Base-by-base conservation (phyloP, 768 basidiomycete species). In the Trametopsis cervina region DNA sequence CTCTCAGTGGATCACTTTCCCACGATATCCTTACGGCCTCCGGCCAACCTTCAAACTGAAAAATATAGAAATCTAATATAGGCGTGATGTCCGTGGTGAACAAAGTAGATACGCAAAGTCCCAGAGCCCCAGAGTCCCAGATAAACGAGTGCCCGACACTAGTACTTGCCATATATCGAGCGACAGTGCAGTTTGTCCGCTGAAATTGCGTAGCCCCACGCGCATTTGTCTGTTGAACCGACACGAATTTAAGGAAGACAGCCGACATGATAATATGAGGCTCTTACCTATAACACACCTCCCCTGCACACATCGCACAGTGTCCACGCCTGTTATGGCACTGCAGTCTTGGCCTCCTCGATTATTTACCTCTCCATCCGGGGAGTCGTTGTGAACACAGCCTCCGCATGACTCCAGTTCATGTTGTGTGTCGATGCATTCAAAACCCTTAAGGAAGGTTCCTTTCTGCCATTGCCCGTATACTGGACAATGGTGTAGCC, bases 261-360 rank as follows among this genome's bases (percentile, higher is more conserved):
- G n/a, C n/a, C n/a, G n/a, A n/a, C n/a, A n/a, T n/a, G n/a, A n/a
- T n/a, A n/a, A n/a, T n/a, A n/a, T 33, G 29, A 7, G 23, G 22
- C 6, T 63, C 60, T 59, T 57, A 70, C 71, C 60, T 38, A 74
- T 66, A 24, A 64, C 33, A 50, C 73, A 76, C 26, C 51, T 40
- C 15, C 70, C 66, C 10, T 50, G 50, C 4, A 56, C 49, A 57
- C 72, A 74, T 11, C 57, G 53, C 20, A 74, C 69, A 7, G 60
- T 48, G 41, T 66, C 63, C 15, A 69, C 70, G 41, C 68, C 56
- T 13, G 69, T 63, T 50, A 74, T 73, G 11, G 61, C 57, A 40
- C 69, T 71, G 58, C 74, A 76, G 57, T 75, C 74, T 35, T 68
- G 55, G 1, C 72, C 73, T 9, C 61, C 61, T n/a, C 60, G 64